Evolutionary conservation across 2,329 filamentous ascomycete genomes (phyloP).

Genomic region (Decorospora gaudefroyi): DNA sequence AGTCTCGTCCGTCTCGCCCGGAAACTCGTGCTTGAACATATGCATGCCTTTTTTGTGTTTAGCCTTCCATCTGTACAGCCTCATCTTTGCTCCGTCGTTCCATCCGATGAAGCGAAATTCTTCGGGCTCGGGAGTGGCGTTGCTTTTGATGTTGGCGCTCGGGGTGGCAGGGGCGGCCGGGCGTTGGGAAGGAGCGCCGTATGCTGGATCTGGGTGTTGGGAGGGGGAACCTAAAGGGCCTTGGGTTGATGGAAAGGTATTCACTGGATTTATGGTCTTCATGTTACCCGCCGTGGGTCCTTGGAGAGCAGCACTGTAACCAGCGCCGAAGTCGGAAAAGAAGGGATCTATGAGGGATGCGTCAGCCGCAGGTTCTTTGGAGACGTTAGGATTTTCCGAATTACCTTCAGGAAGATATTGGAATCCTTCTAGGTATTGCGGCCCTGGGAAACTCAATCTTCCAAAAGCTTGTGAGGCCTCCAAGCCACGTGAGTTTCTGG

Average conservation of each 20-base stretch:
- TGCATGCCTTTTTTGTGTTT: conserved; percentile 5
- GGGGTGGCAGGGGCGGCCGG: not conserved
- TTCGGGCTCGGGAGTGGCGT: not conserved
- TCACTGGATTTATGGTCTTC: not conserved
- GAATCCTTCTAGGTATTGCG: too few relatives aligned
- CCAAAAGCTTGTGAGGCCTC: too few relatives aligned
- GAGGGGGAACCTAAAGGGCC: not conserved
- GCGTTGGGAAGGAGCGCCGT: not conserved
- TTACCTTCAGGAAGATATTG: too few relatives aligned
- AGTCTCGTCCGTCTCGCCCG: conserved; percentile 5
- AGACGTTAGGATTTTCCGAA: too few relatives aligned
- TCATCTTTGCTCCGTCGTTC: conserved; percentile 8
- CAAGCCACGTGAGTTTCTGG: too few relatives aligned
- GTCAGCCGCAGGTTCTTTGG: too few relatives aligned
- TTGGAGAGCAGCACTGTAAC: too few relatives aligned
- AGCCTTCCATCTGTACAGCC: conserved; percentile 6
- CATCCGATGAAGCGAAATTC: conserved; percentile 7
- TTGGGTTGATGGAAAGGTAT: not conserved
- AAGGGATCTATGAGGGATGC: too few relatives aligned
- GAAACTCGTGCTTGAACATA: conserved; percentile 3
- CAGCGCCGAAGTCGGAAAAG: too few relatives aligned
- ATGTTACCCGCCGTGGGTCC: not conserved
- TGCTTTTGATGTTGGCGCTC: not conserved
- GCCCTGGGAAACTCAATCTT: too few relatives aligned
- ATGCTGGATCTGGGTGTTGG: not conserved